Percentiles rank a stretch among this genome's conserved stretches.
These are phyloP conservation scores for Calophaca sinica DNA, from an alignment of 306 rosid genomes.

Conservation along the genomic window DNA sequence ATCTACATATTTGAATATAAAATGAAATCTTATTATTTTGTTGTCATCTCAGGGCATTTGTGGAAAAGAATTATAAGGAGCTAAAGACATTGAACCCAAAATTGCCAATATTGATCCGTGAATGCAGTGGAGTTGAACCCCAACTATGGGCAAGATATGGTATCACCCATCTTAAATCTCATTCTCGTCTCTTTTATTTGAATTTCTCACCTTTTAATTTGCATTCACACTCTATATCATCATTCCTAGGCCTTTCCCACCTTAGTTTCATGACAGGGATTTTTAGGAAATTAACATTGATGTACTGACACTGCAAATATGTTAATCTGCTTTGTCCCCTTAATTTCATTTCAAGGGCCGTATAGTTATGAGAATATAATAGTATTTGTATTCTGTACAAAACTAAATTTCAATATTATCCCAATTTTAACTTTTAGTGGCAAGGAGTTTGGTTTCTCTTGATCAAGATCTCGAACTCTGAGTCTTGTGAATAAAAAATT, in stretches of 20 bases:
- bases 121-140: conserved; percentile 81
- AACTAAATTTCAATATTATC: conserved; percentile 4
- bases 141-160: conserved; percentile 98
- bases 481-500: neutral
- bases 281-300: conserved; percentile 6
- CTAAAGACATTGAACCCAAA: conserved; percentile 83
- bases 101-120: conserved; percentile 90
- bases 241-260: neutral
- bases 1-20: conserved; percentile 16
- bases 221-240: conserved; percentile 25
- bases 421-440: neutral
- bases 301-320: neutral
- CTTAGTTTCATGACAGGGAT: neutral
- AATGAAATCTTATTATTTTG: conserved; percentile 11
- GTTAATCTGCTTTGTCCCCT: conserved; percentile 9
- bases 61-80: conserved; percentile 83
- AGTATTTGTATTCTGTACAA: neutral
- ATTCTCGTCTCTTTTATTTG: conserved; percentile 18
- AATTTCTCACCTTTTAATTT: neutral
- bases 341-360: neutral
- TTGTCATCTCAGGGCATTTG: conserved; percentile 67
- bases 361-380: neutral
- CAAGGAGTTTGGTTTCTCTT: neutral
- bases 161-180: conserved; percentile 46
- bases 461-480: neutral